Evolutionary conservation across 257 asterid genomes (phyloP).

Genomic region (Penstemon eatonii): DNA sequence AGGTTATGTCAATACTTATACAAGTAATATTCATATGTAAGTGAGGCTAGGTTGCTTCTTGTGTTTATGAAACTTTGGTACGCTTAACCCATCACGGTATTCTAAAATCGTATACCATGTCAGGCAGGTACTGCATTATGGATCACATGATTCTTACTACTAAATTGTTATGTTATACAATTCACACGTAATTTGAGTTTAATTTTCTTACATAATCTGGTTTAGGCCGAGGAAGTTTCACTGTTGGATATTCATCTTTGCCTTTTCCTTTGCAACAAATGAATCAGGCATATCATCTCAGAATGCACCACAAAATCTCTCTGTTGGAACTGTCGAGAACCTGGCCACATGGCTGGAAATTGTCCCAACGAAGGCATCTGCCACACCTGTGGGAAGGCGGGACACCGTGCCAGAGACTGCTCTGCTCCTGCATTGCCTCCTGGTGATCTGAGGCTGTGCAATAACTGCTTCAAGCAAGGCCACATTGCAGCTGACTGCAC

Average conservation of each 20-base stretch:
- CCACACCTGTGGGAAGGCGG: conserved; percentile 82
- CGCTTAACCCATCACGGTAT: too few species aligned
- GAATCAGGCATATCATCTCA: conserved; percentile 69
- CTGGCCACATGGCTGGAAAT: conserved; percentile 78
- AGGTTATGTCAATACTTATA: too few species aligned
- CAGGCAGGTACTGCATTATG: too few species aligned
- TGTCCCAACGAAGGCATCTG: conserved; percentile 83
- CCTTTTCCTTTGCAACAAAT: conserved; percentile 19
- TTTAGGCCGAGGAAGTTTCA: conserved; percentile 3
- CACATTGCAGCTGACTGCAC: conserved; percentile 75
- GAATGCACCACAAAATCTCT: conserved; percentile 76
- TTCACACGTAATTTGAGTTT: too few species aligned
- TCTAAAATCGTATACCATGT: too few species aligned
- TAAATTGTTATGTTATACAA: too few species aligned
- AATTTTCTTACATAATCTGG: too few species aligned
- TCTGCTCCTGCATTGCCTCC: conserved; percentile 53
- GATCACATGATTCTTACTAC: too few species aligned
- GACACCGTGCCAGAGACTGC: conserved; percentile 80
- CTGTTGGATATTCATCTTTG: conserved; percentile 20
- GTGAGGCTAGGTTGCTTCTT: too few species aligned
- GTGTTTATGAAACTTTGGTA: too few species aligned
- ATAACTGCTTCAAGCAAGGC: conserved; percentile 84
- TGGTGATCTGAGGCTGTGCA: conserved; percentile 76
- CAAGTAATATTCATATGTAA: too few species aligned
- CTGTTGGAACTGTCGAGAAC: conserved; percentile 89